Evolutionary conservation across 176 grass and related monocot genomes (phyloP), one percentile per base, ranked within the genome.

Genomic region (Cymbopogon citratus): DNA sequence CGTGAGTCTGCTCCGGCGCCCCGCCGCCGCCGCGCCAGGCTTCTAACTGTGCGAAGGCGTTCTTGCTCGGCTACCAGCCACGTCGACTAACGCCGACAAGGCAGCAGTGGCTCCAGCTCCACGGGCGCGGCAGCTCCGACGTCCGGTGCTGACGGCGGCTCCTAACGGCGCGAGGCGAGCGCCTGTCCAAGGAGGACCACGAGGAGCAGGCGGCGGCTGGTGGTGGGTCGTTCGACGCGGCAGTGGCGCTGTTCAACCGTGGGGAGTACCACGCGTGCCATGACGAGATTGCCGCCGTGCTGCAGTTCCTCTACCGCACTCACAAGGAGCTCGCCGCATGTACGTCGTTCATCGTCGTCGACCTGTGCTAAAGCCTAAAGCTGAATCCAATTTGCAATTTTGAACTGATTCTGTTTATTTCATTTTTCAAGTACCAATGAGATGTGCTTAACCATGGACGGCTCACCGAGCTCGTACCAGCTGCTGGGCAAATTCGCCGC

Each of bases 241-340:
- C 91, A 6, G 94, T 80, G 71, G 86, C 63, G 51, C 87, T 97
- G 59, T 97, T 97, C 83, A 94, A 97, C 79, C 21, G 83, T 26
- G 91, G 94, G 0, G 83, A 94, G 7, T 97, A 86, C 91, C 82
- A 97, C 71, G 75, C 73, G 54, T 97, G 94, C 85, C 94, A 97
- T n/a, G n/a, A 97, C 65, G 94, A 97, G 65, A 70, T 97, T 71
- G 90, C 91, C 57, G 83, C 82, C 33, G 89, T 78, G 12, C 73
- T 97, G 48, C 87, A 88, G n/a, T 97, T 97, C 88, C 40, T 97
- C 45, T 97, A 97, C 87, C 80, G 91, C 80, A 94, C 94, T 15
- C 91, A 97, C n/a, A 94, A 92, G 85, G 91, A 97, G 87, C 89
- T 90, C 62, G 89, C 89, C 21, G 91, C 91, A 23, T 94, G 94